Evolutionary conservation across 2,329 filamentous ascomycete species (phyloP), one percentile per base, ranked within the genome.

Genomic region (Periconia sp.): DNA sequence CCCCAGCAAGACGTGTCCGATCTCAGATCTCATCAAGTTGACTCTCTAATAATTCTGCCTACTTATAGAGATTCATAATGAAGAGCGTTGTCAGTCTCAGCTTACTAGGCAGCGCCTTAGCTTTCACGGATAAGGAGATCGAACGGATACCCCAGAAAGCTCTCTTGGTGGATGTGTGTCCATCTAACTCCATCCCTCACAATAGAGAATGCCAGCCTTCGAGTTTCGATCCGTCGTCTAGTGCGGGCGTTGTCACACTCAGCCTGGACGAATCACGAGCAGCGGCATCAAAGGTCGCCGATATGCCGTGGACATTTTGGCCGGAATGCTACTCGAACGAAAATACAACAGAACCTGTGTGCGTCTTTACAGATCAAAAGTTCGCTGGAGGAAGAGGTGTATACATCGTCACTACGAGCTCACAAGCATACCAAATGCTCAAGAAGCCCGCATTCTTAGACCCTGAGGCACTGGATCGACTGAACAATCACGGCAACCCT

Each of bases 281-380:
- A 5, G 23, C 47, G n/a, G 61, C 61, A 6, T 47, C 55, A 22
- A 35, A 53, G 24, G 16, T 44, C 6, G 35, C 47, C 6, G 37
- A 63, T 29, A 65, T 64, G 25, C 64, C 62, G 2, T 69, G 65
- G 65, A 61, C 63, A 0, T 63, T 59, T 33, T 62, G 58, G 57
- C 65, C 65, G 0, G 55, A 66, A 40, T 68, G 65, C 36, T 68
- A 60, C 36, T 50, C 59, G 2, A 62, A 50, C 21, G 56, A 62
- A 9, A 42, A 62, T 13, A 55, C 44, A 11, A 30, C 47, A 17
- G 59, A 63, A 4, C 56, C 65, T 1, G 55, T 60, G 22, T 69
- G 66, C 37, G 54, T 65, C 24, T 69, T 67, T 46, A 58, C 47
- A 30, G 43, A 61, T 29, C 58, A 65, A 24, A 46, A 37, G 9